Evolutionary conservation across 1,284 basidiomycete genomes (phyloP).

Genomic region (Ceratobasidium sp.): DNA sequence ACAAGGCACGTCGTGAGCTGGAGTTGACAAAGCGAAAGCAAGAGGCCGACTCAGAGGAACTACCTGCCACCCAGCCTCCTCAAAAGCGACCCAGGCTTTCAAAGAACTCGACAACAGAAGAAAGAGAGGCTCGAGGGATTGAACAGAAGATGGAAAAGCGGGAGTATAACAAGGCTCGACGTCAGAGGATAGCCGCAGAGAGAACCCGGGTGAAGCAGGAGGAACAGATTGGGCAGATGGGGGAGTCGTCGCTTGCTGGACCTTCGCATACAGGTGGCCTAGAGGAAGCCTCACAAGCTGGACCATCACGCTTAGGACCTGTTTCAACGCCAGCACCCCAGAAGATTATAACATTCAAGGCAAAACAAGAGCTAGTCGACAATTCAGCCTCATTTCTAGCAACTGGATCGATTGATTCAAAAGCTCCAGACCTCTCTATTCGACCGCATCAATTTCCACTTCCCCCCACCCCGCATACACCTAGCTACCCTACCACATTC

Average conservation of each 20-base stretch:
- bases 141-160: not conserved
- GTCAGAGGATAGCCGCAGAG: not conserved
- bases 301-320: too few relatives aligned
- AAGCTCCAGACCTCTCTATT: not conserved
- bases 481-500: not conserved
- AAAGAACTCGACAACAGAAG: not conserved
- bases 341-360: not conserved
- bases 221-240: too few relatives aligned
- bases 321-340: too few relatives aligned
- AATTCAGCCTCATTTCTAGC: not conserved
- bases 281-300: too few relatives aligned
- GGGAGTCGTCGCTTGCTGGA: too few relatives aligned
- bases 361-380: constrained; percentile 2
- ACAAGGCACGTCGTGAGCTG: not conserved
- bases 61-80: not conserved
- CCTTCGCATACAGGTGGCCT: too few relatives aligned
- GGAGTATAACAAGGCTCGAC: not conserved
- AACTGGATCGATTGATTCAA: not conserved
- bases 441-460: not conserved
- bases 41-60: not conserved
- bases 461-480: not conserved
- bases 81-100: not conserved
- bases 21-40: not conserved
- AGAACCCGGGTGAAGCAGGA: too few relatives aligned
- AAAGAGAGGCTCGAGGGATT: not conserved